Evolutionary conservation across 768 basidiomycete genomes (phyloP).

Genomic region (Fomitopsis serialis): DNA sequence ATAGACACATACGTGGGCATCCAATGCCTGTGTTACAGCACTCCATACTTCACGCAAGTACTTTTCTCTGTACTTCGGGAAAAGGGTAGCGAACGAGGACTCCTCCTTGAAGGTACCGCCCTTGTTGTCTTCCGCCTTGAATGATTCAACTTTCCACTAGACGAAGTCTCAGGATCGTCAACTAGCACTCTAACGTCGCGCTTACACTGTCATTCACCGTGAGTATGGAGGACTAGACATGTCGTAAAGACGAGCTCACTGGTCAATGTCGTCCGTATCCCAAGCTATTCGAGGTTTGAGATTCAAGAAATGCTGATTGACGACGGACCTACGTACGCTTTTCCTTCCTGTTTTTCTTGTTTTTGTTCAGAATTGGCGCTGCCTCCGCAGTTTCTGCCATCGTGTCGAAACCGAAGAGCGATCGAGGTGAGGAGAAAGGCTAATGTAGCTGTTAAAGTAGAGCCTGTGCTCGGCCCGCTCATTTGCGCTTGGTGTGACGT

Average conservation of each 20-base stretch:
- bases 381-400: conserved; percentile 24
- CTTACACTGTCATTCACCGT: conserved; percentile 24
- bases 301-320: conserved; percentile 2
- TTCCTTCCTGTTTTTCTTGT: conserved; percentile 88
- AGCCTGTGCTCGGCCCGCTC: no score
- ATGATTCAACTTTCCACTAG: conserved; percentile 83
- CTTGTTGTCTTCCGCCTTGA: conserved; percentile 69
- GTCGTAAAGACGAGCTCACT: conserved; percentile 52
- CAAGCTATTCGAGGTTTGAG: conserved; percentile 57
- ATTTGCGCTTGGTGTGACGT: no score
- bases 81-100: conserved; percentile 95
- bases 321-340: conserved; percentile 65
- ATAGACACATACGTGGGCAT: conserved; percentile 55
- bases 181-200: not conserved
- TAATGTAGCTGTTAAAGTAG: no score
- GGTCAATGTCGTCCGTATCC: conserved; percentile 99
- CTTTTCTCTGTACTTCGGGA: conserved; percentile 97
- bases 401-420: no score
- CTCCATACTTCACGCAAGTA: conserved; percentile 95
- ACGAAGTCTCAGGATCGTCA: not conserved
- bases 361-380: conserved; percentile 58
- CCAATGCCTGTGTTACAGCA: conserved; percentile 79
- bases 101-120: conserved; percentile 87
- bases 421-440: no score
- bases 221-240: not conserved